Evolutionary conservation across 352 stramenopile genomes (phyloP).

Genomic region (Hyaloperonospora brassicae): DNA sequence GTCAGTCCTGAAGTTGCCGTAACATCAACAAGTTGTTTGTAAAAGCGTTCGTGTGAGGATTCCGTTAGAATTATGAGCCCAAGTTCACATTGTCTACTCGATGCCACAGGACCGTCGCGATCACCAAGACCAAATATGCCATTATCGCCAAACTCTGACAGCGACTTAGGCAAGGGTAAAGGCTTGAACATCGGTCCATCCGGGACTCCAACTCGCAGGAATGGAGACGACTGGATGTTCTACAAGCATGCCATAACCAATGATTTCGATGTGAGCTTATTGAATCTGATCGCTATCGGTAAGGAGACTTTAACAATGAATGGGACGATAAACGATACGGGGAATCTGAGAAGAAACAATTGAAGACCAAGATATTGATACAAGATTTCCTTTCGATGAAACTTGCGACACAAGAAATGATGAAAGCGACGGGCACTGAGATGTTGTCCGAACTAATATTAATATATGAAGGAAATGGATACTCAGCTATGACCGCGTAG

Average conservation of each 20-base stretch:
- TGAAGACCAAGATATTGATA: slow-evolving; percentile 4
- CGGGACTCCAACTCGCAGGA: slow-evolving; percentile 4
- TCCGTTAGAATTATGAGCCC: too few relatives aligned
- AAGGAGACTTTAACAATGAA: not conserved
- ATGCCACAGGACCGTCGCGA: too few relatives aligned
- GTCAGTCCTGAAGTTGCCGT: too few relatives aligned
- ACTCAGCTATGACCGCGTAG: not conserved
- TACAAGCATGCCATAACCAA: slow-evolving; percentile 15
- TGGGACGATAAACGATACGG: slow-evolving; percentile 5
- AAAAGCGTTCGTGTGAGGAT: too few relatives aligned
- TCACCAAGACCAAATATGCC: too few relatives aligned
- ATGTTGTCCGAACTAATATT: slow-evolving; percentile 6
- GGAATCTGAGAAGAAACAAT: slow-evolving; percentile 10
- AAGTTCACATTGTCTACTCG: too few relatives aligned
- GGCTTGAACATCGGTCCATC: not conserved
- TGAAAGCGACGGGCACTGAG: slow-evolving; percentile 9
- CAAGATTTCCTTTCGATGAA: slow-evolving; percentile 8
- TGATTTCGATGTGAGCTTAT: slow-evolving; percentile 7
- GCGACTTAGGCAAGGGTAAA: too few relatives aligned
- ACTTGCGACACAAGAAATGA: slow-evolving; percentile 10
- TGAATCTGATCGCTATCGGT: not conserved
- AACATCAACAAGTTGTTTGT: too few relatives aligned
- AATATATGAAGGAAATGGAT: slow-evolving; percentile 9
- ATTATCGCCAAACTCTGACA: too few relatives aligned
- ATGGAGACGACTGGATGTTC: slow-evolving; percentile 13